Base-by-base conservation (phyloP, 1,139 yeast species). In the Suhomyces bribrorum region DNA sequence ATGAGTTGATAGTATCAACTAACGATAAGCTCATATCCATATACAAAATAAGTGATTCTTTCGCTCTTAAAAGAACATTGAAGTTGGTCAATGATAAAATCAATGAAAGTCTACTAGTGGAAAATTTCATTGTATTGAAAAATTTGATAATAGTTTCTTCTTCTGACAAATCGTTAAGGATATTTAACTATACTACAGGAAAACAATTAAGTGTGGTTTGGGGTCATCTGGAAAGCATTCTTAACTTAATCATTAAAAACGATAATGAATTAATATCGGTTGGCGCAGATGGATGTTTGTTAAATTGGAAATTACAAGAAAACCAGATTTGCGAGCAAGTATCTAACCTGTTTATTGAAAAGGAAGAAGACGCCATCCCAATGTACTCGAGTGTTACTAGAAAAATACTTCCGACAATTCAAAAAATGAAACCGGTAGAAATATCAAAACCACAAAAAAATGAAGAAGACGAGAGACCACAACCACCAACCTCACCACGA, bases 171-270 rank as follows among this genome's bases (percentile, higher is more conserved):
- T 76, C 86, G 15, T 57, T 83, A 5, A 59, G 86, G 18, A 53
- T 70, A 1, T 80, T 75, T 50, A 66, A 67, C 29, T 74, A 69
- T 43, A 41, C 50, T 0, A 63, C 65, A 5, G 85, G 83, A 0
- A 69, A 60, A 32, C 67, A 69, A 7, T 32, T 77, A 9, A 68
- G 76, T 9, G 65, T 73, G 0, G 75, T 67, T 27, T 83, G 85
- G 84, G 90, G 86, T 0, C 88, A 82, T 48, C 77, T 83, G 47
- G 87, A 81, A 32, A 60, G 73, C 1, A 67, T 81, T 6, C 52
- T 75, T 4, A 75, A 76, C 0, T 48, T 83, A 11, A 48, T 62
- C 2, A 48, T 59, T 25, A 38, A 46, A 2, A 41, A 49, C 5
- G 41, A 51, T 1, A 47, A 45, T 7, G 56, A 58, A 14, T 51